phyloP scores from a whole-genome alignment of 495 filamentous ascomycete species.

The Podospora pseudocomata region DNA sequence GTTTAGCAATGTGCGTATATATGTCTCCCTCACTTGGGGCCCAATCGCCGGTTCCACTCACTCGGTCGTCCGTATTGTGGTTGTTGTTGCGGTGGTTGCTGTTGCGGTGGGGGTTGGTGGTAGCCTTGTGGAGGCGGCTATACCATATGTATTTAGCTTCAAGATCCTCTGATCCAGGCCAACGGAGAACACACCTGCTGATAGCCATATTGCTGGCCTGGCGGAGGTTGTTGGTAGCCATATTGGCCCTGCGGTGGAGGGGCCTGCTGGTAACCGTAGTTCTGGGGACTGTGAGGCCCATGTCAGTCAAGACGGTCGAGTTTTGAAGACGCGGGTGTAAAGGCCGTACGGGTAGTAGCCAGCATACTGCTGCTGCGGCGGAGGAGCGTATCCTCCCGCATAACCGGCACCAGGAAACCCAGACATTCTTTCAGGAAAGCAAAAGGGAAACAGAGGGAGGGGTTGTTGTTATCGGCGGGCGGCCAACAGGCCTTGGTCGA shows the following conservation, averaged over 20 bases:
- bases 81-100: conserved; percentile 13
- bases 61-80: conserved; percentile 37
- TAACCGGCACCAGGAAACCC: conserved; percentile 13
- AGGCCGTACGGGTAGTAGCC: conserved; percentile 12
- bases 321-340: conserved; percentile 4
- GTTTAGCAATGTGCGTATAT: conserved; percentile 12
- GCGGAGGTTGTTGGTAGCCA: conserved; percentile 47
- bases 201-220: conserved; percentile 35
- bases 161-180: conserved; percentile 7
- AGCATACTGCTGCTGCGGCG: conserved; percentile 3
- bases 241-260: conserved; percentile 35
- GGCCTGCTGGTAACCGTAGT: conserved; percentile 26
- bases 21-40: not conserved
- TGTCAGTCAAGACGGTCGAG: conserved; percentile 5
- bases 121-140: conserved; percentile 45
- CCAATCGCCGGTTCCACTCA: conserved; percentile 25
- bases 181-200: conserved; percentile 21
- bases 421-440: conserved; percentile 5
- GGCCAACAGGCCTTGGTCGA: conserved; percentile 2
- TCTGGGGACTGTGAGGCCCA: conserved; percentile 15
- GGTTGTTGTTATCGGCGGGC: not conserved
- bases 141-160: conserved; percentile 19
- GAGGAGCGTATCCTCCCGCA: conserved; percentile 11
- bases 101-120: conserved; percentile 37
- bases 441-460: not conserved